Conservation (phyloP, 208 protist genomes). For the Tritrichomonas musculus region DNA sequence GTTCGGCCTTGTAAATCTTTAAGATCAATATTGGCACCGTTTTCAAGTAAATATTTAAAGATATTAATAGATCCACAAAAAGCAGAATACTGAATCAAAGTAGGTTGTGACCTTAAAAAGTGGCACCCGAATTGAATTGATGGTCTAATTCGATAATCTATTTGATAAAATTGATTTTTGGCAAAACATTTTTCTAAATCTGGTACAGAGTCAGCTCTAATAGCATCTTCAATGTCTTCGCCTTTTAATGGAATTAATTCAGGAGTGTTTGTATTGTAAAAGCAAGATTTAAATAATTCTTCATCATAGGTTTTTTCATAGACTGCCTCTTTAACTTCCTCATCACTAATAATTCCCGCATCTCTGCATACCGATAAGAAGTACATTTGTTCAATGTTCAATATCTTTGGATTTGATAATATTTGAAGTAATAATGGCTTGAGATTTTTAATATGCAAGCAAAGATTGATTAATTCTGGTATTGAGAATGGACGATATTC, state of each 20-base stretch:
- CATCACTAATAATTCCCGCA: not conserved
- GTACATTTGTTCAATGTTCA: not conserved
- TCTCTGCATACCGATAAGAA: not conserved
- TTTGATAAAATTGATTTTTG: not conserved
- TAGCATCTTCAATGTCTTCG: not conserved
- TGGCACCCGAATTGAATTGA: not conserved
- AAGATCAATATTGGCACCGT: not conserved
- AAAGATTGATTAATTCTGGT: not conserved
- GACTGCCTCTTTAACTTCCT: not conserved
- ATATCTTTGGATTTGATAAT: not conserved
- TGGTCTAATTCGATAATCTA: not conserved
- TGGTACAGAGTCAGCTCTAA: not conserved
- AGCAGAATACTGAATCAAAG: not conserved
- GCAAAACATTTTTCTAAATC: not conserved
- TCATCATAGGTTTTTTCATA: not conserved
- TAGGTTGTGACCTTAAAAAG: not conserved
- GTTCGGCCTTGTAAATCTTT: not conserved
- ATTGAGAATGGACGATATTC: not conserved
- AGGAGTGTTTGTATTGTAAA: not conserved
- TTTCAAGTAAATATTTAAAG: not conserved
- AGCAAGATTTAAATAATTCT: not conserved
- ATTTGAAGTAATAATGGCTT: not conserved
- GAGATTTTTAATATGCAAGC: not conserved
- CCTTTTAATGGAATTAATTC: not conserved
- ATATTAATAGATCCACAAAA: not conserved